Base-by-base conservation (phyloP, 768 basidiomycete species). In the Macrocybe gigantea region DNA sequence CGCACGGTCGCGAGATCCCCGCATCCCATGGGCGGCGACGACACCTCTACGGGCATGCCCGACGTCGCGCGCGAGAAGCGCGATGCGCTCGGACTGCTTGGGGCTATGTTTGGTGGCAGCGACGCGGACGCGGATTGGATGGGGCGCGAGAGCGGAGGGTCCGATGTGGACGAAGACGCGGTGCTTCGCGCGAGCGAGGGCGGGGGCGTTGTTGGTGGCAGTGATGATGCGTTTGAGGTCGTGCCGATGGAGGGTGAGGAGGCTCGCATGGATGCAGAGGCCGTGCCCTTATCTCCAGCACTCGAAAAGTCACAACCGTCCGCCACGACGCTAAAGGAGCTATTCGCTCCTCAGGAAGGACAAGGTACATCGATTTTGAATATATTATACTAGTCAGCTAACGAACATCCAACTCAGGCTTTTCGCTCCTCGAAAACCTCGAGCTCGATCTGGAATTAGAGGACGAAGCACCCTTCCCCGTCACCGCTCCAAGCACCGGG, bases 391-490 rank as follows among this genome's bases (percentile, higher is more conserved):
- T 35, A 3, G 35, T 12, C 13, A 5, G 0, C 33, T 13, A 5
- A 35, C 11, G 12, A 13, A 33, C 37, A 14, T 53, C 5, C 50
- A 84, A 83, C 65, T 37, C 22, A 22, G 78, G 78, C 13, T 91
- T 91, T 64, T 89, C 89, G 8, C 70, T 91, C n/a, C 70, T 90
- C 4, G 77, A 75, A 0, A 82, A 89, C 52, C 76, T 91, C 33
- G 82, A 87, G 42, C 69, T 90, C 14, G 88, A 90, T 50, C 68
- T 82, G 32, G 85, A 85, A 41, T 67, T 86, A 11, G 84, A 86
- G 44, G 75, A 79, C n/a, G 79, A 80, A 34, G 48, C 77, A 30
- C 64, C 72, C 5, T 60, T 46, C 55, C 3, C 34, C 56, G 0
- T 45, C 47, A 39, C 37, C 43, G 41, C 34, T n/a, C 12, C 3